These are phyloP conservation scores for Tricholoma furcatifolium DNA, from an alignment of 768 basidiomycete species.

Conservation along the genomic window DNA sequence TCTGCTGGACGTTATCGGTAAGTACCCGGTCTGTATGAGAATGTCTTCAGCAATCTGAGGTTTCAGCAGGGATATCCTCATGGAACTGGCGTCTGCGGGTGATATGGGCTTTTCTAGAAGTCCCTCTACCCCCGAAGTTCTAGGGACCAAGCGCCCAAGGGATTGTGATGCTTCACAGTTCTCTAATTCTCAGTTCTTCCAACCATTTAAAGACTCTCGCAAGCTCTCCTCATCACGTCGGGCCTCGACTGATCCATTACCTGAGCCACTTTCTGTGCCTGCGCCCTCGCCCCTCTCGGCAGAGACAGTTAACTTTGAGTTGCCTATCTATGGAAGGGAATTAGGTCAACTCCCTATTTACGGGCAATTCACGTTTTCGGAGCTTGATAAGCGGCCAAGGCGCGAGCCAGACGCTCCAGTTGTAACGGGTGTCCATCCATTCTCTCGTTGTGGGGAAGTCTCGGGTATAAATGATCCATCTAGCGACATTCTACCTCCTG, in stretches of 20 bases:
- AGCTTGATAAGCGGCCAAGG: conserved; percentile 19
- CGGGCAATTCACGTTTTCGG: conserved; percentile 38
- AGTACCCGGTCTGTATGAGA: not conserved
- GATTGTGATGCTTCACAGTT: conserved; percentile 6
- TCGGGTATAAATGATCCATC: not conserved
- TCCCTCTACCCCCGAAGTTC: not conserved
- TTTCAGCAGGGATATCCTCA: conserved; percentile 32
- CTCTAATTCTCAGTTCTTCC: not conserved
- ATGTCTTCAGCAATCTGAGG: not conserved
- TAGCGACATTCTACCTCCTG: not conserved
- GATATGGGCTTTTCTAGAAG: conserved; percentile 24
- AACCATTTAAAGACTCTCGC: conserved; percentile 13
- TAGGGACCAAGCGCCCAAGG: conserved; percentile 18
- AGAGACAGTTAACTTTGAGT: conserved; percentile 25
- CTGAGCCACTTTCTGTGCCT: conserved; percentile 7
- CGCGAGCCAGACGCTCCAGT: not conserved
- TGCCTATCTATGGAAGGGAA: conserved; percentile 59
- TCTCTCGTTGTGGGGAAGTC: not conserved
- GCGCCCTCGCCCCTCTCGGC: conserved; percentile 11
- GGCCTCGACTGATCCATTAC: conserved; percentile 20
- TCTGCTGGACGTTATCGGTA: conserved; percentile 41
- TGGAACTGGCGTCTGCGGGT: conserved; percentile 34
- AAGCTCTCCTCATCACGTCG: conserved; percentile 27
- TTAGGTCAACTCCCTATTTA: conserved; percentile 53
- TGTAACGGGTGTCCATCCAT: not conserved